Percentiles rank a stretch among this genome's conserved stretches.
Evolutionary conservation across 2,329 filamentous ascomycete species (phyloP).

Genomic region (Leptographium lundbergii): DNA sequence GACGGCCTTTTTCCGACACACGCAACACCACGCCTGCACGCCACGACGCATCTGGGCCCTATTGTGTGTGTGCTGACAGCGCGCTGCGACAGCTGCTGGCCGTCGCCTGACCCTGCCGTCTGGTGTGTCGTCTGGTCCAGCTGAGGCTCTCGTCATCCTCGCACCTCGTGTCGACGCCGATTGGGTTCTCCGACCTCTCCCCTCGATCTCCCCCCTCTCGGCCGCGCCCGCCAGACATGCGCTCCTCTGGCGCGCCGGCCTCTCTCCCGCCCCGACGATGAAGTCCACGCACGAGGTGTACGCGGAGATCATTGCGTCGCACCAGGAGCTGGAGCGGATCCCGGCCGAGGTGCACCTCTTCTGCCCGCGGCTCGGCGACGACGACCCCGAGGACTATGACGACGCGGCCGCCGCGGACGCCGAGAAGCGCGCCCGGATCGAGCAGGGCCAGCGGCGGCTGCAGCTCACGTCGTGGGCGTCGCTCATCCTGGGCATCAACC

Average conservation of each 20-base stretch:
- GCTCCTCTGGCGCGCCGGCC: not conserved
- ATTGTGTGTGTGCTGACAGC: not conserved
- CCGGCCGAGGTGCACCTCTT: constrained; percentile 47
- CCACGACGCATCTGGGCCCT: no score
- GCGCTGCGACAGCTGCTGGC: no score
- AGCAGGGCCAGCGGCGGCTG: constrained; percentile 41
- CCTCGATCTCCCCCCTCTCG: no score
- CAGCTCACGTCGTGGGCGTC: constrained; percentile 55
- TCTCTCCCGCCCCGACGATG: constrained; percentile 18
- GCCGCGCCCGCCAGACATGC: not conserved
- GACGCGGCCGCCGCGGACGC: constrained; percentile 33
- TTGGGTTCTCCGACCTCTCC: no score
- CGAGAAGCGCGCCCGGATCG: constrained; percentile 33
- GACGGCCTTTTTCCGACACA: no score
- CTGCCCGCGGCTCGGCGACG: constrained; percentile 50
- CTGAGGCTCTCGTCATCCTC: not conserved
- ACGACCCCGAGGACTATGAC: constrained; percentile 54
- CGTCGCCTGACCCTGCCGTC: no score
- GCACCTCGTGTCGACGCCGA: no score
- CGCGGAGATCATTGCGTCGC: constrained; percentile 30
- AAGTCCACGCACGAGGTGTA: constrained; percentile 18
- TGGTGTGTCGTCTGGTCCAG: not conserved
- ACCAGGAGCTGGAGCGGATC: constrained; percentile 30
- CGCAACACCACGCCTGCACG: no score
- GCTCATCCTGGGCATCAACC: constrained; percentile 54